Evolutionary conservation across 2,329 filamentous ascomycete genomes (phyloP), one percentile per base, ranked within the genome.

Genomic region (Penicillium corylophilum): DNA sequence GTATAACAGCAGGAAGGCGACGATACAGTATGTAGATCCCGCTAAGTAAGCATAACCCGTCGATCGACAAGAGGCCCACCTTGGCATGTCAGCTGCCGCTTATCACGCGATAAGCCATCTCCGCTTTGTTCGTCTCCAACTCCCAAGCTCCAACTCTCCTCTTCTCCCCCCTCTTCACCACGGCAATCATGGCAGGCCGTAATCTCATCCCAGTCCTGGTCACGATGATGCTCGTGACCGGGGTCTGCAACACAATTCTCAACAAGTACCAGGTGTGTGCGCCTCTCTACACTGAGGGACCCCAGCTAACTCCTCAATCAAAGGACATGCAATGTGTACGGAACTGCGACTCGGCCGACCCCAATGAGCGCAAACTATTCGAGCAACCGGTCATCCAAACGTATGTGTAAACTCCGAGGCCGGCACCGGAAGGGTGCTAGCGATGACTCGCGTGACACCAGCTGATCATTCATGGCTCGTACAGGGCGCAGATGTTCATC

Each of bases 301-400:
- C 24, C 31, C 16, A 46, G 44, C 50, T 59, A 61, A 62, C 36
- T 13, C 23, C n/a, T n/a, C 7, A 31, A 8, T 23, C 41, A 49
- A 54, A 76, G 89, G 94, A 99, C 71, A 95, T 96, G 79, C 90
- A 96, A 86, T 99, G 94, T 75, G 89, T 97, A 36, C 83, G 88
- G 60, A 85, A 97, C 77, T 99, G 94, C 78, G 84, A 90, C 64
- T 80, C 83, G 54, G 78, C 82, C 20, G 77, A 90, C 64, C 82
- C 83, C 9, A 80, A 79, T 53, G 82, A 87, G 60, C 87, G 84
- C 47, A 77, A 82, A 57, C 82, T 83, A 63, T 97, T 99, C 74
- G 90, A 96, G 71, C 93, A 97, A 70, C 94, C 94, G 16, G 92
- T 99, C 46, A 85, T 97, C 48, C 94, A 99, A 71, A 97, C 94